Evolutionary conservation across 1,139 yeast species (phyloP), one percentile per base, ranked within the genome.

Genomic region (Taiozyma sp.): DNA sequence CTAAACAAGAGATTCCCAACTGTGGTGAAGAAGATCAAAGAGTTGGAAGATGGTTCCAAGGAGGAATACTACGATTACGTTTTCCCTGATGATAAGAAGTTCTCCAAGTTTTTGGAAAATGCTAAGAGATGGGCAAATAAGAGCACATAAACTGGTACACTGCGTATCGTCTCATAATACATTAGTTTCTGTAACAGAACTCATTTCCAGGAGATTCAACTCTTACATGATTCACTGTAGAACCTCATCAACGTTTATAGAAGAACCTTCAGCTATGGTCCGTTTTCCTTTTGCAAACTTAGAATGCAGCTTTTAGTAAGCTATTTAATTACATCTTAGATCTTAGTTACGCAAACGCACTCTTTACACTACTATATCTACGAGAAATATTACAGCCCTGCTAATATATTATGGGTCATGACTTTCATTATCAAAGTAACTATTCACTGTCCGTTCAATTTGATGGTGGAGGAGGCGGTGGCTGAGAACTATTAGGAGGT

Each of bases 1-100:
- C n/a, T n/a, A n/a, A n/a, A n/a, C n/a, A n/a, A n/a, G n/a, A n/a
- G 83, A 60, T 65, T 82, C 48, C 97, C 97, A 0, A 70, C 74
- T 12, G 68, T 79, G 27, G 79, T 80, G 19, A 81, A 76, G 58
- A 77, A 75, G 59, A 72, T 78, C 40, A 71, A 71, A 46, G 66
- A 66, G 9, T 67, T 69, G 38, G 78, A 67, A 5, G 75, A 74
- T 53, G 84, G 83, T 1, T 66, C 71, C 8, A 76, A 78, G 50
- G 79, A 78, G 57, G 92, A 86, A 59, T 75, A 75, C 57, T 64
- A 74, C 51, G 92, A 83, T 53, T 87, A 84, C 65, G 70, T 80
- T 4, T 90, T 87, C 64, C 91, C 95, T 1, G 84, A 80, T 48
- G 87, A 82, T 57, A 71, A 70, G 49, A 72, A 70, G 44, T 66